phyloP scores from a whole-genome alignment of 331 rosid species.

The Acacia concinna region DNA sequence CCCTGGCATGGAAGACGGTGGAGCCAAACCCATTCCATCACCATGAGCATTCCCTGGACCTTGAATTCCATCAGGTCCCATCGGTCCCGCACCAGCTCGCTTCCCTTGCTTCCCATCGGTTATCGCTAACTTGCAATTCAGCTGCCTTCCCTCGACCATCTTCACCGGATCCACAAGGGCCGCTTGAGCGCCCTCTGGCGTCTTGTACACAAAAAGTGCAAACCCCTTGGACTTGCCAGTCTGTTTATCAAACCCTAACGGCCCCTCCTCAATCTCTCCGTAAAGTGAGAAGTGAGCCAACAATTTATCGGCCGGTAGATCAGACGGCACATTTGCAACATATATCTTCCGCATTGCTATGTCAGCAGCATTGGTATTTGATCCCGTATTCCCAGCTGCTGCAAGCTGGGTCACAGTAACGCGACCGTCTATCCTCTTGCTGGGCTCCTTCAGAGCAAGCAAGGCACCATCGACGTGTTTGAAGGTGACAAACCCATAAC shows the following conservation, averaged over 20 bases:
- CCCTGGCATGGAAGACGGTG: slow-evolving; percentile 48
- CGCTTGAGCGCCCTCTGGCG: slow-evolving; percentile 77
- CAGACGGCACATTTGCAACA: slow-evolving; percentile 83
- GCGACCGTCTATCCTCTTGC: slow-evolving; percentile 91
- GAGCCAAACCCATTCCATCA: slow-evolving; percentile 62
- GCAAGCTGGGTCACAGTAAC: slow-evolving; percentile 94
- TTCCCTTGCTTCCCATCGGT: slow-evolving; percentile 79
- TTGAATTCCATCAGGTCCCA: slow-evolving; percentile 50
- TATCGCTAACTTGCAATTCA: slow-evolving; percentile 74
- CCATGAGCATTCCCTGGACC: slow-evolving; percentile 54
- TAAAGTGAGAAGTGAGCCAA: slow-evolving; percentile 66
- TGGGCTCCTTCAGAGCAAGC: slow-evolving; percentile 83
- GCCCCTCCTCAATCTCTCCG: slow-evolving; percentile 94
- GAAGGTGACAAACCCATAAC: slow-evolving; percentile 87
- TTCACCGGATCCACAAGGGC: slow-evolving; percentile 77
- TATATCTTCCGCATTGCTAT: slow-evolving; percentile 69
- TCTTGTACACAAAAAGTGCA: slow-evolving; percentile 80
- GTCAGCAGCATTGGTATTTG: slow-evolving; percentile 40
- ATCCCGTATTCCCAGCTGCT: slow-evolving; percentile 60
- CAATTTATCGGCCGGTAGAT: slow-evolving; percentile 73
- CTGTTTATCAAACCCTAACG: slow-evolving; percentile 87
- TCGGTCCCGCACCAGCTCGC: slow-evolving; percentile 38
- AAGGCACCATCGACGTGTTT: slow-evolving; percentile 82
- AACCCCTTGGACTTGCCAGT: slow-evolving; percentile 89
- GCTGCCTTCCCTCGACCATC: slow-evolving; percentile 74